These are phyloP conservation scores for Ganoderma meredithae DNA, from an alignment of 1,284 basidiomycete species.

Conservation along the genomic window DNA sequence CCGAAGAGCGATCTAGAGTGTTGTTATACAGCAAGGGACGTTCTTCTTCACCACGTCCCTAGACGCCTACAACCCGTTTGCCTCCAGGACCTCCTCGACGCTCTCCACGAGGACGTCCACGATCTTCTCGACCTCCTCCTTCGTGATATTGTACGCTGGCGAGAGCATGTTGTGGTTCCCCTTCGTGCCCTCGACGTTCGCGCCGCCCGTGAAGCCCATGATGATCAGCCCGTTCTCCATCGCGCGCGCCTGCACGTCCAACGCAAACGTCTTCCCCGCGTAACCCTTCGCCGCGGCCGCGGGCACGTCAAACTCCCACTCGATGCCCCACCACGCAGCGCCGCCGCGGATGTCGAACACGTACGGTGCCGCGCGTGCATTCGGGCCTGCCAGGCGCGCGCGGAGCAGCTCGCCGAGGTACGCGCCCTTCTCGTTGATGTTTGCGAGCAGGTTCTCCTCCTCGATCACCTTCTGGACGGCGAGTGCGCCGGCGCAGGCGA, in stretches of 20 bases:
- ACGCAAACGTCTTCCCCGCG: conserved; percentile 60
- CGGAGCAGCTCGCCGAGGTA: conserved; percentile 66
- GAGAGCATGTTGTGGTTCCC: conserved; percentile 76
- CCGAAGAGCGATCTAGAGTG: not conserved
- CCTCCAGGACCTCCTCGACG: conserved; percentile 65
- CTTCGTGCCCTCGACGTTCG: conserved; percentile 70
- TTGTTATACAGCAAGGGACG: not conserved
- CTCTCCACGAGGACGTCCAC: conserved; percentile 66
- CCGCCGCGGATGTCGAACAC: conserved; percentile 80
- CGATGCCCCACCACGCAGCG: conserved; percentile 84
- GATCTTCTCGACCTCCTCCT: conserved; percentile 70
- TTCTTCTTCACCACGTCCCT: not conserved
- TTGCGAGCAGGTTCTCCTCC: conserved; percentile 73
- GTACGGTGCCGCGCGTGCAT: conserved; percentile 65
- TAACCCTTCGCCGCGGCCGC: conserved; percentile 53
- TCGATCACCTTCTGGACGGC: conserved; percentile 81
- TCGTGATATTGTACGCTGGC: conserved; percentile 78
- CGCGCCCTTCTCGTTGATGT: conserved; percentile 67
- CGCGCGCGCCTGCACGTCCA: conserved; percentile 69
- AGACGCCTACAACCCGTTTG: conserved; percentile 28
- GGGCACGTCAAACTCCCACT: conserved; percentile 70
- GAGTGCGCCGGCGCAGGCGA: conserved; percentile 79
- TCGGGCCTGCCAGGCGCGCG: conserved; percentile 59
- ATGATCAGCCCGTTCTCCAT: conserved; percentile 70
- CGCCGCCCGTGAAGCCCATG: conserved; percentile 78